Evolutionary conservation across 331 rosid genomes (phyloP), one percentile per base, ranked within the genome.

Genomic region (Prunus yedoensis): DNA sequence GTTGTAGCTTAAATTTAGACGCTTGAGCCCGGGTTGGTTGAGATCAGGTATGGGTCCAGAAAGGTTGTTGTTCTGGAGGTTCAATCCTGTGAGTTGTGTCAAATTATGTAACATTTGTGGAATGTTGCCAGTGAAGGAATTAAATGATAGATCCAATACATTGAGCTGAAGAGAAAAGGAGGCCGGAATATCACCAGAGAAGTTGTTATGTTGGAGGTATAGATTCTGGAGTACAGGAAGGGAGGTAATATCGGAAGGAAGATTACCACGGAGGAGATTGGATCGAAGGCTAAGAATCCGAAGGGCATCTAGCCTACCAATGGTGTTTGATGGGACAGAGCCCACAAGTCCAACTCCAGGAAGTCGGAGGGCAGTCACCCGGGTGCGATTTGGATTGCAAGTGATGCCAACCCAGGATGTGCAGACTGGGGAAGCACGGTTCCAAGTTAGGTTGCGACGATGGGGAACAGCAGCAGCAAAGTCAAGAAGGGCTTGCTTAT

Each of bases 331-430:
- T 21, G 97, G 98, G 59, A 95, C 88, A 23, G 90, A 28, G 52
- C 99, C 99, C 2, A 92, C 77, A 28, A 95, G 88, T 71, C 99
- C 99, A 18, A 91, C 82, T n/a, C 96, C 99, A 1, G 99, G 99
- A 66, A 95, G 91, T 68, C 98, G 92, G 73, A 95, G 87, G 16
- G 41, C 27, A 50, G 18, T 35, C 70, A 95, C 93, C 32, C 90
- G 93, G 23, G 85, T 86, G 46, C 68, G 10, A 72, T 87, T 28
- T 15, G 38, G 7, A 76, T 78, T 77, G 81, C 99, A 95, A 57
- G 60, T 59, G 78, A 95, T 71, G 54, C 97, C 97, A 56, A 87
- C 66, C 97, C 97, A 92, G 70, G 85, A 66, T 41, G 51, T 65
- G 78, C 97, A 92, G 71, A 86, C 82, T 54, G 91, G 71, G 70